phyloP scores from a whole-genome alignment of 192 early-diverging fungal genomes.

The Mortierella antarctica region DNA sequence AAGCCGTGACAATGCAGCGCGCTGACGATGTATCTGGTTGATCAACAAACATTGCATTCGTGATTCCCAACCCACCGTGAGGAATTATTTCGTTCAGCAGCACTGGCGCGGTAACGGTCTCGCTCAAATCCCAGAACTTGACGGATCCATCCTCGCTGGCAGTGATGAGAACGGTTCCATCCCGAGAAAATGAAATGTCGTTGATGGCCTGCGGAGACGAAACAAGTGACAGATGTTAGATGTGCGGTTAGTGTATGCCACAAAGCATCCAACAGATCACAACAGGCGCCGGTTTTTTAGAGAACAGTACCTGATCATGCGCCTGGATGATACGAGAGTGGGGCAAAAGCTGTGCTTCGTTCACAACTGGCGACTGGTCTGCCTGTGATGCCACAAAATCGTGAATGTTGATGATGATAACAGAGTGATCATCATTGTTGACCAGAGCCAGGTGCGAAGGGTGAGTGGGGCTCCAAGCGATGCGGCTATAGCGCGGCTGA shows the following conservation, averaged over 20 bases:
- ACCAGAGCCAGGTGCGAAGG: constrained; percentile 53
- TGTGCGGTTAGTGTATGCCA: neutral
- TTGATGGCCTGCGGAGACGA: constrained; percentile 40
- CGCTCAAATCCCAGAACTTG: constrained; percentile 43
- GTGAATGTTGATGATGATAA: constrained; percentile 42
- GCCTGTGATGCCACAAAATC: constrained; percentile 28
- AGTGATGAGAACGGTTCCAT: constrained; percentile 56
- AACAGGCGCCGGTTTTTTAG: neutral
- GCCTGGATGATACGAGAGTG: constrained; percentile 42
- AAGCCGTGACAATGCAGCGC: constrained; percentile 54
- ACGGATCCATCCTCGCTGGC: constrained; percentile 55
- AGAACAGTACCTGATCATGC: constrained; percentile 49
- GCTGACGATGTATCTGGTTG: constrained; percentile 20
- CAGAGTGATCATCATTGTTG: constrained; percentile 55
- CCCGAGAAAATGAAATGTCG: constrained; percentile 56
- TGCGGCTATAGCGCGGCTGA: constrained; percentile 52
- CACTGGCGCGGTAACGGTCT: constrained; percentile 1
- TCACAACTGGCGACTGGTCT: constrained; percentile 12
- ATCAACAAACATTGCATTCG: constrained; percentile 38
- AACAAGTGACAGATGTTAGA: neutral
- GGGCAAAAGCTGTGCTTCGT: constrained; percentile 36
- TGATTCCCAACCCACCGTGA: constrained; percentile 45
- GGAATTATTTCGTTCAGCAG: constrained; percentile 45
- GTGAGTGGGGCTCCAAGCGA: constrained; percentile 54
- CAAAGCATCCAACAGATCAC: neutral